Conservation (phyloP, 1,284 basidiomycete species). For the Heterobasidion parviporum region DNA sequence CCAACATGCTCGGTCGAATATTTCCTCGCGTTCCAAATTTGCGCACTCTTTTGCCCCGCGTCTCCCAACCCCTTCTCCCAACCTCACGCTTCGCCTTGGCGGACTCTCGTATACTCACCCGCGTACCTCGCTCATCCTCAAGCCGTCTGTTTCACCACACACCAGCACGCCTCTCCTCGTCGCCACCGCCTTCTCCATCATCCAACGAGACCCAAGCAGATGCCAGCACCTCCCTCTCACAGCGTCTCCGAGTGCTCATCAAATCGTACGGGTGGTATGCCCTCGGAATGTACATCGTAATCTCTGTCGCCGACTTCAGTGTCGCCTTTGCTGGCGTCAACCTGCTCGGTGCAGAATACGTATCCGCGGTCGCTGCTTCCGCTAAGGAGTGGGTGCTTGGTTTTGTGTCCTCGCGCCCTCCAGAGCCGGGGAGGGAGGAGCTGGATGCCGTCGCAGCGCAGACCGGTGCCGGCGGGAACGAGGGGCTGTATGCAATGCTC, state of each 20-base stretch:
- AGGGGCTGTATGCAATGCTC: slow-evolving; percentile 85
- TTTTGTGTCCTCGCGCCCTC: slow-evolving; percentile 37
- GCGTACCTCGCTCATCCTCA: slow-evolving; percentile 20
- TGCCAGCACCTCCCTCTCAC: slow-evolving; percentile 39
- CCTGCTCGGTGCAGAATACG: slow-evolving; percentile 84
- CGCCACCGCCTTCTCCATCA: slow-evolving; percentile 15
- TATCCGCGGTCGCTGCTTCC: slow-evolving; percentile 57
- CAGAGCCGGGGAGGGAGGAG: slow-evolving; percentile 60
- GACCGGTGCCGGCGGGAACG: slow-evolving; percentile 31
- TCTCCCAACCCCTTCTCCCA: slow-evolving; percentile 30
- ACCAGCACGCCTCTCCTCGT: slow-evolving; percentile 32
- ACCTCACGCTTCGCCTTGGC: slow-evolving; percentile 17
- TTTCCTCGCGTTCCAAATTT: slow-evolving; percentile 24
- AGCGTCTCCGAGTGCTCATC: slow-evolving; percentile 80
- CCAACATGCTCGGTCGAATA: slow-evolving; percentile 8
- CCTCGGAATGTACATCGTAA: slow-evolving; percentile 73
- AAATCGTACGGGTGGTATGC: slow-evolving; percentile 93
- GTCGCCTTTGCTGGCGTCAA: slow-evolving; percentile 83
- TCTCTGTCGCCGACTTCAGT: slow-evolving; percentile 67
- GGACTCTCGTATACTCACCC: slow-evolving; percentile 11
- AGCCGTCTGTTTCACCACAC: slow-evolving; percentile 43
- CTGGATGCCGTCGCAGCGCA: slow-evolving; percentile 26
- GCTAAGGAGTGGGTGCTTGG: slow-evolving; percentile 44
- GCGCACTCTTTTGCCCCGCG: slow-evolving; percentile 23
- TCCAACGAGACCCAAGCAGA: slow-evolving; percentile 12